A percentile compares a stretch with the other conserved stretches of the same genome.
phyloP scores from a whole-genome alignment of 2,329 filamentous ascomycete genomes.

The Magnaporthiopsis incrustans region DNA sequence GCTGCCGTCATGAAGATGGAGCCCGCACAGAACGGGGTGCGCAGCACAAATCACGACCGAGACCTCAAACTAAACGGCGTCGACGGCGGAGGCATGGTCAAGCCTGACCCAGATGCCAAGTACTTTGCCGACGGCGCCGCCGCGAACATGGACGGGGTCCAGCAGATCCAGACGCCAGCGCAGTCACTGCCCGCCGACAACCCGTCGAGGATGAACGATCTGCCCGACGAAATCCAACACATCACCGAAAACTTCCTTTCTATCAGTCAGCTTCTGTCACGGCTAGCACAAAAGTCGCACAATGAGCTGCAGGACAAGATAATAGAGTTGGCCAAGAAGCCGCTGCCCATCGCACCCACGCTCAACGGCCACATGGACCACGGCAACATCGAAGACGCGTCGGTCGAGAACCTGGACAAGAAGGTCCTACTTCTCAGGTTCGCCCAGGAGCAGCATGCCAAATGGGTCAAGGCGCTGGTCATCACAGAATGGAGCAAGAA shows the following conservation, averaged over 20 bases:
- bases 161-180: slow-evolving; percentile 9
- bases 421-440: slow-evolving; percentile 70
- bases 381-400: slow-evolving; percentile 44
- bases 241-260: slow-evolving; percentile 71
- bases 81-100: slow-evolving; percentile 27
- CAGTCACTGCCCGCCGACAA: slow-evolving; percentile 19
- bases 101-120: slow-evolving; percentile 17
- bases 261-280: slow-evolving; percentile 64
- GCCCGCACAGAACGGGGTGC: slow-evolving; percentile 40
- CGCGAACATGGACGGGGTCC: slow-evolving; percentile 13
- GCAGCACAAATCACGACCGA: slow-evolving; percentile 48
- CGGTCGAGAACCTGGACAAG: slow-evolving; percentile 62
- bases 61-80: slow-evolving; percentile 34
- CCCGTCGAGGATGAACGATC: slow-evolving; percentile 42
- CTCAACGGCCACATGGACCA: slow-evolving; percentile 42
- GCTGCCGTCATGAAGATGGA: slow-evolving; percentile 20
- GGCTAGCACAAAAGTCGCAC: slow-evolving; percentile 77
- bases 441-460: slow-evolving; percentile 69
- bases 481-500: slow-evolving; percentile 85
- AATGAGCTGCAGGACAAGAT: slow-evolving; percentile 68
- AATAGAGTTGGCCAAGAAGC: slow-evolving; percentile 60
- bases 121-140: slow-evolving; percentile 20
- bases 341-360: slow-evolving; percentile 38
- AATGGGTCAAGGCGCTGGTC: slow-evolving; percentile 89
- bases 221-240: slow-evolving; percentile 55